phyloP scores from a whole-genome alignment of 768 basidiomycete genomes.

The Russula griseocarnosa region DNA sequence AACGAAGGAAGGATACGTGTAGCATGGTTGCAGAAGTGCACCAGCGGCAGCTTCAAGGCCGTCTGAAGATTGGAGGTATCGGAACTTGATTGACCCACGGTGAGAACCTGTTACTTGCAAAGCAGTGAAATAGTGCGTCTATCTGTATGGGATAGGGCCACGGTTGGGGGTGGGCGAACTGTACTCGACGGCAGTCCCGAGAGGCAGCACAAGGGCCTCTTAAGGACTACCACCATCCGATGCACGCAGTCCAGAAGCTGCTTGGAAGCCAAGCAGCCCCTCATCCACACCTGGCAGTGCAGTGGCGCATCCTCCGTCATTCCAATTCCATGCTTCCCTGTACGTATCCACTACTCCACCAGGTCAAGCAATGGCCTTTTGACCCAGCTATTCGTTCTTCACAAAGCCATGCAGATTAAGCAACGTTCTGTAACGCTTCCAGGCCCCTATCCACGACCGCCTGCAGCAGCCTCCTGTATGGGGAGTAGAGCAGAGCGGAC shows the following conservation, averaged over 20 bases:
- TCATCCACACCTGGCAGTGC: constrained; percentile 12
- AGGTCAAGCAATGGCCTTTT: constrained; percentile 8
- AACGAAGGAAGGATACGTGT: constrained; percentile 1
- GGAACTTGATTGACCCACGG: constrained; percentile 7
- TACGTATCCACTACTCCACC: constrained; percentile 16
- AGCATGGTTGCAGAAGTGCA: constrained; percentile 13
- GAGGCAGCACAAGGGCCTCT: background rate
- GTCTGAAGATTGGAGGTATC: constrained; percentile 5
- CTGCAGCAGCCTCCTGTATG: constrained; percentile 10
- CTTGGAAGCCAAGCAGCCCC: constrained; percentile 14
- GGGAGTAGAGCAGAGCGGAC: constrained; percentile 15
- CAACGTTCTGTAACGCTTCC: constrained; percentile 25
- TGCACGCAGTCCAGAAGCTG: constrained; percentile 13
- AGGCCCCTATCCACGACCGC: constrained; percentile 18
- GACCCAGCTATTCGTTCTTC: constrained; percentile 14
- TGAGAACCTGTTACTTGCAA: constrained; percentile 17
- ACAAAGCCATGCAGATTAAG: constrained; percentile 26
- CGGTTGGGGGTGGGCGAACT: constrained; percentile 24
- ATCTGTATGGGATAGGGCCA: constrained; percentile 22
- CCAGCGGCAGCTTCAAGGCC: constrained; percentile 19
- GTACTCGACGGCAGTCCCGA: constrained; percentile 6
- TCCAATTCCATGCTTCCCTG: constrained; percentile 22
- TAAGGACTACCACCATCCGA: constrained; percentile 11
- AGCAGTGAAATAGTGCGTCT: constrained; percentile 18
- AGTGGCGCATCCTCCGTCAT: constrained; percentile 13